Evolutionary conservation across 1,284 basidiomycete species (phyloP).

Genomic region (Takashimella tepidaria): DNA sequence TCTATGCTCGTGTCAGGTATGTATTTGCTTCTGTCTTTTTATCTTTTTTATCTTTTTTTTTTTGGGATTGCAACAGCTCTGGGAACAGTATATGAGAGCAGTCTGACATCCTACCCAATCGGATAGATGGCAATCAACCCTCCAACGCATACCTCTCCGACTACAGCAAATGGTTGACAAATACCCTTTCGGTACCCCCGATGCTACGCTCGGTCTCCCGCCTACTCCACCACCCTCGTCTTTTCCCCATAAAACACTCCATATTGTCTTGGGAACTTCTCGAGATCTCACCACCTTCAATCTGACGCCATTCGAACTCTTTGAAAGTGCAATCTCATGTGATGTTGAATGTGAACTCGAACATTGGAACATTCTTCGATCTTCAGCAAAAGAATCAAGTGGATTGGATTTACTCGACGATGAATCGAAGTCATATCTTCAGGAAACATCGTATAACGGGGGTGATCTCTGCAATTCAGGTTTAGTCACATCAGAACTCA

Average conservation of each 20-base stretch:
- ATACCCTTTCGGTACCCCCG: conserved; percentile 35
- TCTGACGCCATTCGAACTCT: neutral
- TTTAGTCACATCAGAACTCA: neutral
- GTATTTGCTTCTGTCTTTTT: too few relatives aligned
- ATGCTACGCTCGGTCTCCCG: conserved; percentile 23
- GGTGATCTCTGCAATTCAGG: neutral
- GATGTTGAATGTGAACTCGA: neutral
- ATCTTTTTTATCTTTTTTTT: too few relatives aligned
- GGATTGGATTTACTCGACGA: neutral
- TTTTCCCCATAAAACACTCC: conserved; percentile 27
- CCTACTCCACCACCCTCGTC: conserved; percentile 30
- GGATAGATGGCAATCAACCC: conserved; percentile 31
- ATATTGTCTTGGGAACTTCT: conserved; percentile 16
- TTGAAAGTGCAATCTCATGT: neutral
- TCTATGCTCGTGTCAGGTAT: conserved; percentile 40
- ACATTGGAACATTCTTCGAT: neutral
- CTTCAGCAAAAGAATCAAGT: neutral
- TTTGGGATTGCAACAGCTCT: too few relatives aligned
- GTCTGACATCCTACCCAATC: too few relatives aligned
- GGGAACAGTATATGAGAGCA: too few relatives aligned
- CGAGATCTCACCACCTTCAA: neutral
- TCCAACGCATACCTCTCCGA: conserved; percentile 28
- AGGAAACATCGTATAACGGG: neutral
- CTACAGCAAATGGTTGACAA: conserved; percentile 30
- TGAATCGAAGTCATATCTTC: neutral